phyloP scores from a whole-genome alignment of 2,329 filamentous ascomycete species.

The Alternaria gansuensis region DNA sequence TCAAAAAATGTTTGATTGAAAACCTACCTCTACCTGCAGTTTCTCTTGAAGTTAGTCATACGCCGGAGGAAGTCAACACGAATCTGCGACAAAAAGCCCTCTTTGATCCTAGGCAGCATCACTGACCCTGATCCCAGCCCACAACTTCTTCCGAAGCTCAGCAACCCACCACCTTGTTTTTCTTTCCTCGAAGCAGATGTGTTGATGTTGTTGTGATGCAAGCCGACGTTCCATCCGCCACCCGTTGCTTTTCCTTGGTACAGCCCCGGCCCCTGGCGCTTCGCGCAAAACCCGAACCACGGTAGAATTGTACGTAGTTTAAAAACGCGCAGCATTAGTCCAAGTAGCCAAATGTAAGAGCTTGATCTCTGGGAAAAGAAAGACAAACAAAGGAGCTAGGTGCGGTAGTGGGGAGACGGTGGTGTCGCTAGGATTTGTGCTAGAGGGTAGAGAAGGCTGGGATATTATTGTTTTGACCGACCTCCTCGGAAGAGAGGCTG shows the following conservation, averaged over 20 bases:
- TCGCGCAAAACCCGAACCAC: background rate
- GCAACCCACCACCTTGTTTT: background rate
- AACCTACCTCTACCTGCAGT: background rate
- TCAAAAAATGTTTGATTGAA: background rate
- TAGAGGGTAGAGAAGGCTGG: background rate
- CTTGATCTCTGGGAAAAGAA: background rate
- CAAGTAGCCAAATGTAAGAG: background rate
- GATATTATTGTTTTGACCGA: background rate
- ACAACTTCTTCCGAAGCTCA: background rate
- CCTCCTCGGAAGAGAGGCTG: background rate
- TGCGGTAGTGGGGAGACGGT: background rate
- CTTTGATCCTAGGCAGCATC: background rate
- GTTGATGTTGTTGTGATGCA: background rate
- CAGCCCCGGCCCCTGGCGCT: background rate
- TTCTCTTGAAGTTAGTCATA: background rate
- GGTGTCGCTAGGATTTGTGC: background rate
- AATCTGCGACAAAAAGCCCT: background rate
- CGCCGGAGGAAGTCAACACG: background rate
- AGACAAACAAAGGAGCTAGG: background rate
- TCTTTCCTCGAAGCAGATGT: background rate
- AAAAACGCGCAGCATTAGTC: background rate
- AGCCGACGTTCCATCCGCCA: background rate
- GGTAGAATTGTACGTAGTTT: background rate
- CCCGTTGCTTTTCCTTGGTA: constrained; percentile 8
- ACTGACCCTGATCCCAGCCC: background rate